phyloP scores from a whole-genome alignment of 2,329 filamentous ascomycete species.

The Penicillium sp. region DNA sequence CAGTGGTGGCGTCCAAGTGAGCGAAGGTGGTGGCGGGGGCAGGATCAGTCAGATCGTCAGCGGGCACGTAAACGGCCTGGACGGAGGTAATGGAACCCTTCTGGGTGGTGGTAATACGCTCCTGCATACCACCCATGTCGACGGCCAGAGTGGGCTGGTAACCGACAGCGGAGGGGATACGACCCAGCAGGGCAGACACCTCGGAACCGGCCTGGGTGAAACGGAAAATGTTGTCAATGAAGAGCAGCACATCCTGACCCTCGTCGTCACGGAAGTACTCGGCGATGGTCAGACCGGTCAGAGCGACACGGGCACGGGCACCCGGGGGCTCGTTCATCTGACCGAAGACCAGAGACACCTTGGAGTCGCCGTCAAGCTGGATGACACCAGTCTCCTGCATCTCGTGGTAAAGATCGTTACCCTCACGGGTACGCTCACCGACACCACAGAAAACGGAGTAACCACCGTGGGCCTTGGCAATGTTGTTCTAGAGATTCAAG shows the following conservation, averaged over 20 bases:
- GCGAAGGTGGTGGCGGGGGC: constrained; percentile 99
- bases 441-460: constrained; percentile 99
- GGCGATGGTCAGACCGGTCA: constrained; percentile 70
- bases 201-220: constrained; percentile 99
- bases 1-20: constrained; percentile 99
- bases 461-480: constrained; percentile 99
- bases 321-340: constrained; percentile 99
- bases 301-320: constrained; percentile 98
- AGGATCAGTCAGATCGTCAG: constrained; percentile 99
- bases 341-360: constrained; percentile 98
- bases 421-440: constrained; percentile 99
- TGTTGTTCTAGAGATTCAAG: constrained; percentile 74
- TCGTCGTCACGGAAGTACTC: constrained; percentile 80
- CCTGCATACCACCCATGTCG: constrained; percentile 99
- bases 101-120: constrained; percentile 99
- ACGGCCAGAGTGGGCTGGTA: constrained; percentile 98
- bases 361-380: constrained; percentile 97
- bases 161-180: constrained; percentile 99
- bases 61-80: constrained; percentile 99
- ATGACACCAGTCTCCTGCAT: constrained; percentile 99
- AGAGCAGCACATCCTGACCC: constrained; percentile 96
- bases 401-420: constrained; percentile 99
- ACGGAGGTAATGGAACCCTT: constrained; percentile 99
- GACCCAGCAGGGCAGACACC: constrained; percentile 97
- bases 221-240: constrained; percentile 99